Evolutionary conservation across 768 basidiomycete species (phyloP), one percentile per base, ranked within the genome.

Genomic region (Obba rivulosa): DNA sequence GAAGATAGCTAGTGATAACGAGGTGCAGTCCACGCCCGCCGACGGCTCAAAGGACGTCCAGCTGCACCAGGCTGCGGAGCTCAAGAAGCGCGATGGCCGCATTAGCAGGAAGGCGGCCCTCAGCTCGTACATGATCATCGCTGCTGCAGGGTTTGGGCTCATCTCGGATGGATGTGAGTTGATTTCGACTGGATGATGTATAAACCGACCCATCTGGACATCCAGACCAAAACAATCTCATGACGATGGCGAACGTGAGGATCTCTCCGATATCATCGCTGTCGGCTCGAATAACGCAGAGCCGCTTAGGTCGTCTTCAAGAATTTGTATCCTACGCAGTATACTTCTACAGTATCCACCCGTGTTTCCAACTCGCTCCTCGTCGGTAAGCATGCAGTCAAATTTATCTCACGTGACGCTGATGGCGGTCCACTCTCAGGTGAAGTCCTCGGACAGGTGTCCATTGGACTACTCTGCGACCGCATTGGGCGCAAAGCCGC

Each of bases 401-500:
- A 42, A 10, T 20, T 21, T 20, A 8, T 10, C 21, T 39, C 14
- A 42, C 23, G 14, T 42, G 20, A 42, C 37, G 16, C 11, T 13
- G 3, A 31, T 31, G n/a, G n/a, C 13, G 7, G 28, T 31, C 28
- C 28, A 31, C 28, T 13, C 5, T 13, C 49, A 80, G 83, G 83
- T 34, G 81, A 79, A 38, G 73, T 83, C 51, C 63, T 82, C 34
- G 81, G 81, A 17, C 82, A 84, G 55, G 41, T 85, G 21, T 46
- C 72, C 35, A 80, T 87, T 34, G 87, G 87, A 11, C 57, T 86
- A 20, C 62, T 85, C n/a, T 87, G 84, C 55, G 87, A 89, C 61
- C 72, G 80, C 43, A 59, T 83, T 22, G 87, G 87, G n/a, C 71
- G 87, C 43, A 88, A 88, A 61, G 76, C 78, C n/a, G 86, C 84